Base-by-base conservation (phyloP, 2,329 filamentous ascomycete species). In the Mycocentrospora acerina region DNA sequence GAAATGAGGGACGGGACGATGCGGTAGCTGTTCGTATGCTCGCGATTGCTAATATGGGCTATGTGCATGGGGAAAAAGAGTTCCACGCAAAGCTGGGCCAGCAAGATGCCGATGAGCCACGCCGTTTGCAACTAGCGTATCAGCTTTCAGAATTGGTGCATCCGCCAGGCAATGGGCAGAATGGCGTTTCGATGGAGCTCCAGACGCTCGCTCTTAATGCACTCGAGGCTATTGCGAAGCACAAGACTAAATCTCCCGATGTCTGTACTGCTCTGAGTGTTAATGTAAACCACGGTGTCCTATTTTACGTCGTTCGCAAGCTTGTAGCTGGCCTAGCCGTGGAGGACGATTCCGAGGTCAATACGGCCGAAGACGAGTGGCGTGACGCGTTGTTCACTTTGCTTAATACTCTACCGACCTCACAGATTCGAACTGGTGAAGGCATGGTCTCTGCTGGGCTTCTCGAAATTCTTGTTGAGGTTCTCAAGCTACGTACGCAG, bases 131-230 rank as follows among this genome's bases (percentile, higher is more conserved):
- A 66, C 76, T 98, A 16, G 85, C 89, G 3, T 94, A 94, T 59
- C 94, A 98, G 67, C 79, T 98, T 25, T 88, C 88, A 13, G 91
- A 97, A 64, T 74, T 98, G 40, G 85, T 97, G 15, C 90, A 95
- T 53, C 88, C 91, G 9, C 83, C 88, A 4, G 78, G 82, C 5
- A 83, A 85, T 57, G 84, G 81, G 14, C 79, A 85, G 35, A 68
- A 77, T 13, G 74, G 79, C 8, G 80, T 94, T 15, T 87, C 90
- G 5, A 72, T 85, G 32, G 82, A 83, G 67, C 73, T 95, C 15
- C 91, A 97, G 66, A 88, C 88, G 2, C 82, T 90, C 43, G 87
- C 89, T 7, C 75, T 98, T 35, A 80, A 82, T 35, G 79, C 91
- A 1, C 75, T 99, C 34, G 90, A 96, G 62, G 87, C 88, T n/a